A percentile compares a stretch with the other conserved stretches of the same genome.
Evolutionary conservation across 148 eudicot species (phyloP).

Genomic region (Amaranthus cruentus): DNA sequence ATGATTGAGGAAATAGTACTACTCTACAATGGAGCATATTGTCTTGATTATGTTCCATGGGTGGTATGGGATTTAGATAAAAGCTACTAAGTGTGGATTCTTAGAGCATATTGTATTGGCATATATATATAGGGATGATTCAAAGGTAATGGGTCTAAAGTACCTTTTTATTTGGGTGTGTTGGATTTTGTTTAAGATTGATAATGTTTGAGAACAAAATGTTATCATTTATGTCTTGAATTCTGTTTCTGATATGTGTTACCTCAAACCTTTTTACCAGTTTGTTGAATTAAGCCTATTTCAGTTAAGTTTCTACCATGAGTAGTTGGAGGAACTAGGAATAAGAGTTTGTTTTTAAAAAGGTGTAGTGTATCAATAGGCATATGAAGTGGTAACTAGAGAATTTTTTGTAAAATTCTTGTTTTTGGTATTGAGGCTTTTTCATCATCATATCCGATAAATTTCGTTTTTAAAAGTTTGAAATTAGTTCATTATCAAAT

Average conservation of each 20-base stretch:
- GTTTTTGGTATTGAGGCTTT: too few species aligned
- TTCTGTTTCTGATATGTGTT: neutral
- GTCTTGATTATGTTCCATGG: constrained; percentile 13
- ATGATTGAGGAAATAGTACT: constrained; percentile 36
- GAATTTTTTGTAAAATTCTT: neutral
- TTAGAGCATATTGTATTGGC: neutral
- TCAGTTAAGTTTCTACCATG: neutral
- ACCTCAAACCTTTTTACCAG: neutral
- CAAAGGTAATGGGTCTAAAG: neutral
- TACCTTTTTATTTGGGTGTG: neutral
- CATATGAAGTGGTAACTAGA: neutral
- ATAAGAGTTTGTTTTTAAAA: neutral
- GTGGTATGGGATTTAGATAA: neutral
- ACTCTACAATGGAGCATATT: constrained; percentile 13
- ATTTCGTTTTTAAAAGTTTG: too few species aligned
- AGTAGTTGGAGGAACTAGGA: constrained; percentile 1
- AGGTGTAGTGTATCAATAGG: neutral
- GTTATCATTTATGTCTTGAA: neutral
- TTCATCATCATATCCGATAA: too few species aligned
- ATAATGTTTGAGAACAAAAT: too few species aligned
- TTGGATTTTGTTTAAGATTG: too few species aligned
- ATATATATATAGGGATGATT: neutral
- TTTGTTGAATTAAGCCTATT: neutral
- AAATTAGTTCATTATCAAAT: too few species aligned
- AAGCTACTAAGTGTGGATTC: neutral